Conservation (phyloP, 768 basidiomycete genomes). For the Mycena capillaripes region DNA sequence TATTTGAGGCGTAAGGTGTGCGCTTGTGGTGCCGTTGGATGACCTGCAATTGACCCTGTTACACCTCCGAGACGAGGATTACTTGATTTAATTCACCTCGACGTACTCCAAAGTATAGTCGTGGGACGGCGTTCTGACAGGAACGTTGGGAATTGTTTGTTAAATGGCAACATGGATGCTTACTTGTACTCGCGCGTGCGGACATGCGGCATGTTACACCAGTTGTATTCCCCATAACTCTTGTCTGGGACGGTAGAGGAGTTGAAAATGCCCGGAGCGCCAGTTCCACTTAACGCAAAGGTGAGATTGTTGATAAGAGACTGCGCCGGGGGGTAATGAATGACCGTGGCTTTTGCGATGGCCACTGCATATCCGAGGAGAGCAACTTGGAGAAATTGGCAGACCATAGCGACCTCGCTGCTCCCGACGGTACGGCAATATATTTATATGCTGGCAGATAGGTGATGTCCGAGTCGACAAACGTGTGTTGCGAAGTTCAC, state of each 20-base stretch:
- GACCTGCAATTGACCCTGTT: conserved; percentile 35
- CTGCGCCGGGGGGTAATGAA: conserved; percentile 56
- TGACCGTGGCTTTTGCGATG: conserved; percentile 33
- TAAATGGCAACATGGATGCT: conserved; percentile 36
- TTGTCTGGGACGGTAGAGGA: conserved; percentile 55
- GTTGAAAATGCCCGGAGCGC: conserved; percentile 62
- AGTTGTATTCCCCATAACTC: conserved; percentile 62
- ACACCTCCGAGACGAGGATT: neutral
- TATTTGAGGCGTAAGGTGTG: conserved; percentile 65
- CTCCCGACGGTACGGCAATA: neutral
- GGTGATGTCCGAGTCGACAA: conserved; percentile 10
- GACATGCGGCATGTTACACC: conserved; percentile 71
- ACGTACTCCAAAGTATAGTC: conserved; percentile 59
- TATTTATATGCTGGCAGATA: conserved; percentile 9
- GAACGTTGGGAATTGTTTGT: too few species aligned
- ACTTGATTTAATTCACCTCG: conserved; percentile 40
- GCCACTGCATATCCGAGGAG: neutral
- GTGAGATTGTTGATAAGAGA: conserved; percentile 60
- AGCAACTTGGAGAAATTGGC: neutral
- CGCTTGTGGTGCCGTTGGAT: conserved; percentile 69
- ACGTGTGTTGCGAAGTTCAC: conserved; percentile 4
- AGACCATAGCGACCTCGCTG: conserved; percentile 4
- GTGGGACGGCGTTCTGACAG: conserved; percentile 51
- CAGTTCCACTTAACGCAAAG: conserved; percentile 56
- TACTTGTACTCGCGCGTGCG: conserved; percentile 60